phyloP scores from a whole-genome alignment of 2,329 filamentous ascomycete genomes.

The Fulvia fulva region DNA sequence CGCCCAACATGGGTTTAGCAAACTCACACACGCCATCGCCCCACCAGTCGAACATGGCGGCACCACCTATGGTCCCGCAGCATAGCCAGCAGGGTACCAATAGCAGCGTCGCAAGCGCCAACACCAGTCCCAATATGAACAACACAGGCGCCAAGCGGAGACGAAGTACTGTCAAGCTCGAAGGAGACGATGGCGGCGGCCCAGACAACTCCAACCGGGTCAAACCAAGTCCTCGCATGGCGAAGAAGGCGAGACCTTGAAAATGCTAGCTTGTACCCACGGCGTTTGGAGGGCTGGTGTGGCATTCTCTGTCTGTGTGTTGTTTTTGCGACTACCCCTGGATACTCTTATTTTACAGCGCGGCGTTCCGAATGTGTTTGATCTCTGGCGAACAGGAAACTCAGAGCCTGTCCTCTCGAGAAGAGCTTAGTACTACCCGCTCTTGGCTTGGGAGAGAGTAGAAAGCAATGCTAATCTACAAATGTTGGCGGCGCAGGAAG shows the following conservation, averaged over 20 bases:
- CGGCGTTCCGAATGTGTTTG: neutral
- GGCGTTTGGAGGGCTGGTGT: neutral
- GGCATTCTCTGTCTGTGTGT: neutral
- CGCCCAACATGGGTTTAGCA: conserved; percentile 23
- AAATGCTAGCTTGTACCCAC: neutral
- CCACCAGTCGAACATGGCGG: conserved; percentile 43
- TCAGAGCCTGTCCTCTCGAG: neutral
- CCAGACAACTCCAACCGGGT: conserved; percentile 43
- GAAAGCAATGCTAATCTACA: neutral
- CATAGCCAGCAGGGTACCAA: conserved; percentile 55
- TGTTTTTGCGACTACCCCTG: neutral
- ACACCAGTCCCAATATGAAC: conserved; percentile 55
- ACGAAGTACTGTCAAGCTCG: conserved; percentile 57
- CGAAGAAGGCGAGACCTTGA: conserved; percentile 36
- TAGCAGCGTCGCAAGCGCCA: conserved; percentile 54
- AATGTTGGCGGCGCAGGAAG: neutral
- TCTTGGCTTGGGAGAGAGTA: neutral
- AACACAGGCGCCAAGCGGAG: conserved; percentile 60
- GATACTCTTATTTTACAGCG: neutral
- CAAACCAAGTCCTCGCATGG: conserved; percentile 48
- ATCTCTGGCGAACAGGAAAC: neutral
- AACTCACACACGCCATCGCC: conserved; percentile 44
- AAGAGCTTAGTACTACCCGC: neutral
- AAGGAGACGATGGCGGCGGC: conserved; percentile 48
- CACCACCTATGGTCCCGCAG: conserved; percentile 53